Evolutionary conservation across 1,284 basidiomycete genomes (phyloP).

Genomic region (Rugosomyces carneus): DNA sequence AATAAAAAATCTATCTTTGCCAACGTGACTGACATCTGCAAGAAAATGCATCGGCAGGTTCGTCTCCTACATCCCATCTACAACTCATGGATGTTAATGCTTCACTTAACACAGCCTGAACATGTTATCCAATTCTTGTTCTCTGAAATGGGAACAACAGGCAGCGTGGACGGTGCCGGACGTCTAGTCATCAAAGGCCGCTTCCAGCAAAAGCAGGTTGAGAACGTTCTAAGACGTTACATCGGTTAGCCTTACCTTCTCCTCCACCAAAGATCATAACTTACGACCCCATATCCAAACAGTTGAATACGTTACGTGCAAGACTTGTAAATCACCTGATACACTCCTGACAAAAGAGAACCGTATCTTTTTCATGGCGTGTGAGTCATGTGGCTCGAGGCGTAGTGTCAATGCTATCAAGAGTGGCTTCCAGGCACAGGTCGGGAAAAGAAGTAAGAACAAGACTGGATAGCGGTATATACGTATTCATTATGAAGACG

Average conservation of each 20-base stretch:
- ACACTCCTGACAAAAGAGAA: slow-evolving; percentile 97
- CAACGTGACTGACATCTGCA: slow-evolving; percentile 97
- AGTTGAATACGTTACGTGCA: slow-evolving; percentile 99
- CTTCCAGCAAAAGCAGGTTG: slow-evolving; percentile 98
- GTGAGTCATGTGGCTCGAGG: slow-evolving; percentile 89
- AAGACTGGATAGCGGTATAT: slow-evolving; percentile 14
- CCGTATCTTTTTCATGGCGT: slow-evolving; percentile 98
- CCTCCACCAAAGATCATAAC: background rate
- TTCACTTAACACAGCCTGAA: slow-evolving; percentile 60
- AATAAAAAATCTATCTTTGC: slow-evolving; percentile 98
- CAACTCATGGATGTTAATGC: background rate
- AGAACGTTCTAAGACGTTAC: slow-evolving; percentile 94
- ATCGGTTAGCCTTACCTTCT: slow-evolving; percentile 61
- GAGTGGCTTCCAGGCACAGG: slow-evolving; percentile 97
- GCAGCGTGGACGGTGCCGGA: slow-evolving; percentile 89
- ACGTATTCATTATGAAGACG: slow-evolving; percentile 6
- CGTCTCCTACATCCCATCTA: slow-evolving; percentile 5
- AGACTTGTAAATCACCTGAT: slow-evolving; percentile 98
- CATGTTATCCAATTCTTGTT: slow-evolving; percentile 98
- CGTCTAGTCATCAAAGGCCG: slow-evolving; percentile 96
- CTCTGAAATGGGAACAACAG: slow-evolving; percentile 97
- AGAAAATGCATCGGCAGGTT: slow-evolving; percentile 89
- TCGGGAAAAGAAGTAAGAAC: slow-evolving; percentile 63
- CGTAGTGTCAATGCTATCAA: slow-evolving; percentile 96
- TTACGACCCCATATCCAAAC: too few relatives aligned